A percentile compares a stretch with the other conserved stretches of the same genome.
These are phyloP conservation scores for Kandelia obovata DNA, from an alignment of 345 rosid species.

Conservation along the genomic window DNA sequence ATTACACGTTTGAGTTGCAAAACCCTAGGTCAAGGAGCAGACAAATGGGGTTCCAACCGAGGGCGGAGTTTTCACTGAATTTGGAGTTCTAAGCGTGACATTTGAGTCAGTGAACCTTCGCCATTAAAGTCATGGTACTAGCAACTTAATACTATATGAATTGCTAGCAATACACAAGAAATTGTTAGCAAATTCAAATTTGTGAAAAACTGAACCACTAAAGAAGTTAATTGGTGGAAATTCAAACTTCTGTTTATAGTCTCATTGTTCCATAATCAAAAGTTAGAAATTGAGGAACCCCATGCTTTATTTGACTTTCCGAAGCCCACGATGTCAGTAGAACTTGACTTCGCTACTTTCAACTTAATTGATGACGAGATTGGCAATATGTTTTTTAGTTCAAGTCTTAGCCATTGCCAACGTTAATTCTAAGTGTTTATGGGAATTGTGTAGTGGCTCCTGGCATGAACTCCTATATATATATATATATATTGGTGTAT, in stretches of 20 bases:
- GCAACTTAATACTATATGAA: not conserved
- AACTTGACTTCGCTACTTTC: constrained; percentile 32
- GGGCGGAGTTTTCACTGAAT: constrained; percentile 58
- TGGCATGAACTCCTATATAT: too few relatives aligned
- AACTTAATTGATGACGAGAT: too few relatives aligned
- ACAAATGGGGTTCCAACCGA: constrained; percentile 46
- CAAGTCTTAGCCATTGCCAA: too few relatives aligned
- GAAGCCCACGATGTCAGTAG: constrained; percentile 35
- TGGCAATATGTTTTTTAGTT: too few relatives aligned
- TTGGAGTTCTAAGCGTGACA: constrained; percentile 54
- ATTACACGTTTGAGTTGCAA: constrained; percentile 38
- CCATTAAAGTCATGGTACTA: constrained; percentile 26
- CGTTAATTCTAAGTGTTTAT: too few relatives aligned
- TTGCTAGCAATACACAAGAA: constrained; percentile 30
- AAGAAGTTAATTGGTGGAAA: not conserved
- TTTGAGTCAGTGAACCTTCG: constrained; percentile 43
- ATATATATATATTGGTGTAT: too few relatives aligned
- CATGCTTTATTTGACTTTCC: constrained; percentile 33
- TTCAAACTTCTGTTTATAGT: constrained; percentile 12
- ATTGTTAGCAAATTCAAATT: constrained; percentile 22
- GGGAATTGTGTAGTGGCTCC: too few relatives aligned
- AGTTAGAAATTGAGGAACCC: constrained; percentile 45
- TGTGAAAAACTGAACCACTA: constrained; percentile 3
- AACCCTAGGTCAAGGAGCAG: constrained; percentile 31
- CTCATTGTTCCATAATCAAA: constrained; percentile 16